Evolutionary conservation across 2,329 filamentous ascomycete species (phyloP).

Genomic region (Aspergillus amoenus): DNA sequence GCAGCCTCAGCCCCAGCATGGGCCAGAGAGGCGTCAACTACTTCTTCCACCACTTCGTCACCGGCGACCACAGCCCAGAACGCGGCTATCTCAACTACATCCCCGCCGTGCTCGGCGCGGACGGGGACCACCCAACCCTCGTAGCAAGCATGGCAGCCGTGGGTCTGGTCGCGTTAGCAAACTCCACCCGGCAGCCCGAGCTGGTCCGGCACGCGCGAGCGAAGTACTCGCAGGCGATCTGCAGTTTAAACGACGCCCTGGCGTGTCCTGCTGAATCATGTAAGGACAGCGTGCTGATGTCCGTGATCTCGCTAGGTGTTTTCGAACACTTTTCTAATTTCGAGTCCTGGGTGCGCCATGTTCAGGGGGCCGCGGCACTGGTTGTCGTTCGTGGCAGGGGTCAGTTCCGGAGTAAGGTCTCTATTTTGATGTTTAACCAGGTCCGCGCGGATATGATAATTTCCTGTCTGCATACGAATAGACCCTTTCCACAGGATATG

Average conservation of each 20-base stretch:
- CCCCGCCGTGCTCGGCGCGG: constrained; percentile 14
- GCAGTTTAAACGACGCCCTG: constrained; percentile 21
- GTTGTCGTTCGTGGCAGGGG: constrained; percentile 22
- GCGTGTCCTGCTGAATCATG: constrained; percentile 21
- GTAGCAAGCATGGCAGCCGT: constrained; percentile 27
- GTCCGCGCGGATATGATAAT: constrained; percentile 24
- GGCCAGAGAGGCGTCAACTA: constrained; percentile 28
- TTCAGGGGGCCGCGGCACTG: constrained; percentile 25
- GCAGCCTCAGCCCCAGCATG: constrained; percentile 8
- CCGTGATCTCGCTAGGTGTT: constrained; percentile 27
- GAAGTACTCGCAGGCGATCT: constrained; percentile 27
- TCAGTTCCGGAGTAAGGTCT: constrained; percentile 19
- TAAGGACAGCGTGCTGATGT: constrained; percentile 28
- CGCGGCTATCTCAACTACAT: constrained; percentile 27
- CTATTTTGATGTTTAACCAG: constrained; percentile 26
- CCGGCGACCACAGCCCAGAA: constrained; percentile 12
- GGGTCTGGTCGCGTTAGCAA: constrained; percentile 27
- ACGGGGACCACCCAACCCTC: constrained; percentile 20
- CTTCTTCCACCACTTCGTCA: constrained; percentile 25
- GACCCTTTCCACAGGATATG: constrained; percentile 20
- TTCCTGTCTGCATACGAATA: constrained; percentile 16
- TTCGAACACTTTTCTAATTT: constrained; percentile 27
- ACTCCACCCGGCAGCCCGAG: constrained; percentile 20
- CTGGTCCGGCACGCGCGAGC: constrained; percentile 20
- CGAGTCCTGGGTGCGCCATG: constrained; percentile 24